A percentile compares a stretch with the other conserved stretches of the same genome.
phyloP scores from a whole-genome alignment of 106 monocot species.

The Allium cepa region DNA sequence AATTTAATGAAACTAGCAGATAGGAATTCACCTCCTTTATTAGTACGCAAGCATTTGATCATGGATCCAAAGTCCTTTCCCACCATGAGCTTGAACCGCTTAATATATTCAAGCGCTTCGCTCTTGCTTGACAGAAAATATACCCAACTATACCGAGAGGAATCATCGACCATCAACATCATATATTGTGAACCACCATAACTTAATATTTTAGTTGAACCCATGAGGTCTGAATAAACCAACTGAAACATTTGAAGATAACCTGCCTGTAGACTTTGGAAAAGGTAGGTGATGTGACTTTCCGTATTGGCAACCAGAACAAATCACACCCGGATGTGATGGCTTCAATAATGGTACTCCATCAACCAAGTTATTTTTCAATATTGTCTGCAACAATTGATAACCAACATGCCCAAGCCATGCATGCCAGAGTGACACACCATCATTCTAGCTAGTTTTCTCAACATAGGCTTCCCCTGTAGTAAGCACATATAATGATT shows the following conservation, averaged over 20 bases:
- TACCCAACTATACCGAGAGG: neutral
- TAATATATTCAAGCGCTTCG: neutral
- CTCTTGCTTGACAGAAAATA: neutral
- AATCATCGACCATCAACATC: neutral
- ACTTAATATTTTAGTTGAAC: neutral
- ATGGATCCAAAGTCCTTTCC: neutral
- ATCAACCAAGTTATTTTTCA: neutral
- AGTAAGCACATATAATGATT: too few species aligned
- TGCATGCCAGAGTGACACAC: neutral
- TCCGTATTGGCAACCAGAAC: neutral
- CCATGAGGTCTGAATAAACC: neutral
- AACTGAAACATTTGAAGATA: neutral
- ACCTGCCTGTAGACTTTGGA: neutral
- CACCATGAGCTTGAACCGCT: neutral
- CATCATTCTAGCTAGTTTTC: too few species aligned
- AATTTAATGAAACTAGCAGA: neutral
- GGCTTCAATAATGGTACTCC: neutral
- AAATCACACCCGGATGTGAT: neutral
- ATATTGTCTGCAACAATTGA: neutral
- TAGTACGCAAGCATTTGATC: neutral
- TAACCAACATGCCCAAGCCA: neutral
- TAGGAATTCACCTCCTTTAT: neutral
- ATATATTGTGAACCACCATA: neutral
- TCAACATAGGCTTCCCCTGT: too few species aligned
- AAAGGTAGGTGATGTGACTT: neutral